Base-by-base conservation (phyloP, 495 filamentous ascomycete genomes). In the Thozetella sp. region DNA sequence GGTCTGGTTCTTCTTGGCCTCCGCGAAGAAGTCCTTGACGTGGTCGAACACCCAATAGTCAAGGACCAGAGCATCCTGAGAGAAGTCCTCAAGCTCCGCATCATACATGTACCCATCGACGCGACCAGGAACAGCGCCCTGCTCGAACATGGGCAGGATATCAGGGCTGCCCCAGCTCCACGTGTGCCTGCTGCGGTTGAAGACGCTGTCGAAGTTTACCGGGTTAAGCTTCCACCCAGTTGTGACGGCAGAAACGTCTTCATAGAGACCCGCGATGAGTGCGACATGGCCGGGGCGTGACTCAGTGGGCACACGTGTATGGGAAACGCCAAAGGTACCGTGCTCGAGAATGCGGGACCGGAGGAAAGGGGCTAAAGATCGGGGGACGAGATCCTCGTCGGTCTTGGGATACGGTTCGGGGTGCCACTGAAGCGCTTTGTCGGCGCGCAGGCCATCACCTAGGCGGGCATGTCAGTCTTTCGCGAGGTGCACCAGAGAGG, bases 101-200 rank as follows among this genome's bases (percentile, higher is more conserved):
- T 80, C 85, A 69, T 99, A 99, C 46, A 80, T 91, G 56, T 90
- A 89, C 22, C 90, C 88, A 71, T 97, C 91, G 11, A 99, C 88
- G 57, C 90, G 83, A 0, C 92, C 91, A 3, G 91, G 90, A n/a
- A 89, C 86, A 30, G 95, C 96, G 1, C 96, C 96, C 61, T 94
- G 86, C 69, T 96, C 86, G 68, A 99, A 99, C 96, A 99, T 99
- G 12, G 87, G 91, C 54, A 98, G 76, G 67, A 99, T 99, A 78
- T 99, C 96, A 13, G 94, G 94, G 66, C 94, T 97, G 9, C 96
- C 95, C 96, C 96, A 99, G 72, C 92, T 94, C 96, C 96, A 99
- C 2, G 96, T 98, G 75, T 98, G 96, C 25, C 90, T 79, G 68
- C 93, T 97, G 57, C 90, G 87, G 69, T 99, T 99, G 83, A 99